These are phyloP conservation scores for Dunaliella primolecta DNA, from an alignment of 139 green algal species.

Conservation along the genomic window DNA sequence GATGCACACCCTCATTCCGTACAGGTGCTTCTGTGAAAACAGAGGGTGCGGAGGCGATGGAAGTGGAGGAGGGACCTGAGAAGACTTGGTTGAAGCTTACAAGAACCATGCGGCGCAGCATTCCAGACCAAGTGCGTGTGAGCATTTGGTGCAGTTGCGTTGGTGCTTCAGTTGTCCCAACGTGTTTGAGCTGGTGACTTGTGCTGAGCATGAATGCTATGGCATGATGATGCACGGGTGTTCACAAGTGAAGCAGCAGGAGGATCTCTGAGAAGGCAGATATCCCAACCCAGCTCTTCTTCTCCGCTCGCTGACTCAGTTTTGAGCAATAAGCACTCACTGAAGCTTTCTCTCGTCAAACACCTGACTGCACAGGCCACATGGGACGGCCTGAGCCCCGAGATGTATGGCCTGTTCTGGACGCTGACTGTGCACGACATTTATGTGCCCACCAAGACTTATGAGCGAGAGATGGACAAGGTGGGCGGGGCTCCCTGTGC, in stretches of 20 bases:
- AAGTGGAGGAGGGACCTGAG: constrained; percentile 23
- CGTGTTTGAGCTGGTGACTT: too few species aligned
- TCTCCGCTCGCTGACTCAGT: too few species aligned
- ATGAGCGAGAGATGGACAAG: constrained; percentile 10
- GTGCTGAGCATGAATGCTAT: too few species aligned
- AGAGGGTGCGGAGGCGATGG: neutral
- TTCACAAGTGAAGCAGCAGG: too few species aligned
- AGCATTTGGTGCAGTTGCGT: too few species aligned
- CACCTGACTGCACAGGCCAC: neutral
- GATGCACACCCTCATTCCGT: too few species aligned
- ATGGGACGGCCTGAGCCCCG: constrained; percentile 49
- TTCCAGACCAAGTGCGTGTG: constrained; percentile 9
- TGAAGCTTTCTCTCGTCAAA: too few species aligned
- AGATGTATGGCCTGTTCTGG: constrained; percentile 79
- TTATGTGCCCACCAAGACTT: constrained; percentile 49
- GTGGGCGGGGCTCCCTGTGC: neutral
- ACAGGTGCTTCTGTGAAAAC: neutral
- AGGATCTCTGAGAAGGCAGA: too few species aligned
- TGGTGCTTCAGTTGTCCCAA: too few species aligned
- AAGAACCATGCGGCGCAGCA: constrained; percentile 23
- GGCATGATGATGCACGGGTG: too few species aligned
- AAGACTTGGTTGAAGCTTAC: constrained; percentile 17
- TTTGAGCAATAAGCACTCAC: too few species aligned
- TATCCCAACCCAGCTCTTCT: too few species aligned
- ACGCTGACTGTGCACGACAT: constrained; percentile 66